Percentiles rank a stretch among this genome's conserved stretches.
Evolutionary conservation across 2,329 filamentous ascomycete species (phyloP).

Genomic region (Penicillium vulpinum): DNA sequence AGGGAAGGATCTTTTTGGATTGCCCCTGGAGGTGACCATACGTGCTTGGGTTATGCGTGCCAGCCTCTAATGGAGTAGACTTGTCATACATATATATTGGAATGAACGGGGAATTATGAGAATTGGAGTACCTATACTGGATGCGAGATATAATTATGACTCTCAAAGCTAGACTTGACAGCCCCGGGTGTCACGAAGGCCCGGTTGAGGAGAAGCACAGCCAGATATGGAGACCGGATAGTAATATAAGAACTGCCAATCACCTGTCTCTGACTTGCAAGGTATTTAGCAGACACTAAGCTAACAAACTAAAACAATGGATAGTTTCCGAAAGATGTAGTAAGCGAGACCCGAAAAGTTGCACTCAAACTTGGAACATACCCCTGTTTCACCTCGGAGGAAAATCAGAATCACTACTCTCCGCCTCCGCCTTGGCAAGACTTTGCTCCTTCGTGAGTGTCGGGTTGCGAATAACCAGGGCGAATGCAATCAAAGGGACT

Average conservation of each 20-base stretch:
- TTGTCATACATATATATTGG: too few species aligned
- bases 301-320: too few species aligned
- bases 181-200: not conserved
- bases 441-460: conserved; percentile 49
- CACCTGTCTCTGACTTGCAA: not conserved
- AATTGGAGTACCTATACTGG: not conserved
- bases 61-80: too few species aligned
- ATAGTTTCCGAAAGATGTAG: too few species aligned
- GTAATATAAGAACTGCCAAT: not conserved
- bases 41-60: not conserved
- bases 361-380: not conserved
- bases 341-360: not conserved
- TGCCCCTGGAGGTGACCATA: not conserved
- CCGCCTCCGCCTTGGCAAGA: conserved; percentile 41
- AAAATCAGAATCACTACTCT: not conserved
- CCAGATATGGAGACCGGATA: not conserved
- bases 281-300: not conserved
- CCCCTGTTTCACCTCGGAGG: not conserved
- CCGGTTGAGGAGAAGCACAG: not conserved
- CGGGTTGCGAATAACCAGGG: conserved; percentile 49
- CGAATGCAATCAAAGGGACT: conserved; percentile 48
- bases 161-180: not conserved
- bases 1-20: not conserved
- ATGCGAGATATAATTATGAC: too few species aligned
- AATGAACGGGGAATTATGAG: not conserved